Percentiles rank a stretch among this genome's conserved stretches.
Evolutionary conservation across 2,329 filamentous ascomycete species (phyloP).

Genomic region (Dendryphion nanum): DNA sequence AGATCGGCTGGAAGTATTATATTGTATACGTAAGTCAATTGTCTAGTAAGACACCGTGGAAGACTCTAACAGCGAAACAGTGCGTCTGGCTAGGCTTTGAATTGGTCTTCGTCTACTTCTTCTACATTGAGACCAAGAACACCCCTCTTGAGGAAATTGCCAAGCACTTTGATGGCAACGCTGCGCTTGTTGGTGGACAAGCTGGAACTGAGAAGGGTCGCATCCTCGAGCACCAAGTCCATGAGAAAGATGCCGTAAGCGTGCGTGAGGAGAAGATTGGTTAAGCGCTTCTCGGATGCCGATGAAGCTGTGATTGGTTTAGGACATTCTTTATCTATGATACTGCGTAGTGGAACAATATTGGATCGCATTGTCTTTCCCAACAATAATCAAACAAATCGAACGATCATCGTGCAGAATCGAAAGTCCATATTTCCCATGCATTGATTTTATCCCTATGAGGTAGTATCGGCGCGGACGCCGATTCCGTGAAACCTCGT

Average conservation of each 20-base stretch:
- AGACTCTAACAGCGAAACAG: constrained; percentile 3
- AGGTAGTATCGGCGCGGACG: too few species aligned
- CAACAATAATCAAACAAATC: too few species aligned
- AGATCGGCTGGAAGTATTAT: constrained; percentile 33
- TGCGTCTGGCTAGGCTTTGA: constrained; percentile 32
- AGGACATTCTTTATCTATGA: too few species aligned
- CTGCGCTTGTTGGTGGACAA: constrained; percentile 37
- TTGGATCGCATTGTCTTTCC: too few species aligned
- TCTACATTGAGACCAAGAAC: constrained; percentile 25
- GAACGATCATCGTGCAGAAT: too few species aligned
- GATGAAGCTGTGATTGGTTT: too few species aligned
- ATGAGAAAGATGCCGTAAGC: constrained; percentile 8
- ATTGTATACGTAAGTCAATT: constrained; percentile 30
- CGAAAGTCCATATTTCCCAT: too few species aligned
- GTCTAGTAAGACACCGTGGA: too few species aligned
- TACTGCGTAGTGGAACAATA: too few species aligned
- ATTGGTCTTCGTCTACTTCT: constrained; percentile 29
- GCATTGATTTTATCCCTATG: too few species aligned
- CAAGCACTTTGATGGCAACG: constrained; percentile 30
- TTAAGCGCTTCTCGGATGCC: too few species aligned
- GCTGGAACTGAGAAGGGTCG: constrained; percentile 35
- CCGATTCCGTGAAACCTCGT: too few species aligned
- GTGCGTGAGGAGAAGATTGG: constrained; percentile 14
- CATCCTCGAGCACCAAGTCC: constrained; percentile 17
- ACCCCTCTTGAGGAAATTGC: constrained; percentile 25